phyloP scores from a whole-genome alignment of 2,329 filamentous ascomycete species.

The Mariannaea sp. region DNA sequence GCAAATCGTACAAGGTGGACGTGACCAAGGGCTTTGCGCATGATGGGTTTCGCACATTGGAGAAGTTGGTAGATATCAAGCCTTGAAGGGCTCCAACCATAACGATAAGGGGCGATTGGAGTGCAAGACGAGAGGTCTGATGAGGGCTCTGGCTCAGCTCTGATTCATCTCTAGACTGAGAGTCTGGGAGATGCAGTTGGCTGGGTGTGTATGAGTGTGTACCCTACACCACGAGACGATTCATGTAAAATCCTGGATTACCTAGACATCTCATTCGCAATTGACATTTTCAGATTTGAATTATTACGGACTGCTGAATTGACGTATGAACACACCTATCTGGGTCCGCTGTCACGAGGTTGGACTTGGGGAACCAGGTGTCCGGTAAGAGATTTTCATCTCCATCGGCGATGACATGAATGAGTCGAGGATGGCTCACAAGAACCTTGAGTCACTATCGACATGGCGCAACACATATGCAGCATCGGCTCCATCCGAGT shows the following conservation, averaged over 20 bases:
- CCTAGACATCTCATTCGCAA: background rate
- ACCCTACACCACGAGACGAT: slow-evolving; percentile 17
- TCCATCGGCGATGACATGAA: background rate
- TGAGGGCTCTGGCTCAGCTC: background rate
- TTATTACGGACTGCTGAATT: background rate
- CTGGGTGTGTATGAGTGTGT: slow-evolving; percentile 2
- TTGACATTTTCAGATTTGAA: background rate
- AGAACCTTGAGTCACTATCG: slow-evolving; percentile 4
- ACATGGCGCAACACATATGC: background rate
- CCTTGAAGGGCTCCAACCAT: slow-evolving; percentile 7
- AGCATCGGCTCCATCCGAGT: slow-evolving; percentile 3
- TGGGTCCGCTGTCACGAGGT: background rate
- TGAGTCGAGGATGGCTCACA: too few relatives aligned
- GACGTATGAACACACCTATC: background rate
- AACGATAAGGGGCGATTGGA: too few relatives aligned
- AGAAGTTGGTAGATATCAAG: slow-evolving; percentile 53
- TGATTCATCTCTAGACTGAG: too few relatives aligned
- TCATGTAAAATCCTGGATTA: background rate
- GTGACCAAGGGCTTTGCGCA: slow-evolving; percentile 61
- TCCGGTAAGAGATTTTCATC: background rate
- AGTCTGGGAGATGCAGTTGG: too few relatives aligned
- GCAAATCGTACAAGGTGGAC: slow-evolving; percentile 61
- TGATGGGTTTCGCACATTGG: slow-evolving; percentile 62
- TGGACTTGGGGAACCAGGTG: background rate
- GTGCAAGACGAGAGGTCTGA: background rate